Evolutionary conservation across 805 yeast species (phyloP), one percentile per base, ranked within the genome.

Genomic region (Torulaspora quercuum): DNA sequence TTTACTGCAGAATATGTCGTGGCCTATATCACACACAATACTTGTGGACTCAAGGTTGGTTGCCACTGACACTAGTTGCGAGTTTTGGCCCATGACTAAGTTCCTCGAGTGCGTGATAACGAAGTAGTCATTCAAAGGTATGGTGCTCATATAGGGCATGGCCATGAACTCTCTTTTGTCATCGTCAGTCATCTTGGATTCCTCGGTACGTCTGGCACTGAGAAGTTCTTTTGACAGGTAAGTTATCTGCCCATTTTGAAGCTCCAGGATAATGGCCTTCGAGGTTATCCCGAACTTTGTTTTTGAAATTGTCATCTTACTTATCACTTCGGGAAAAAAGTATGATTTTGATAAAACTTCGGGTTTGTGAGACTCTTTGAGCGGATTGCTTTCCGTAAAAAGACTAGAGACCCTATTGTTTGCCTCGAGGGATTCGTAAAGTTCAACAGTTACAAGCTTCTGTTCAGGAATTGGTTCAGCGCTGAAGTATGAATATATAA

Each of bases 11-110:
- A 84, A 89, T 5, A 82, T 57, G 54, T 86, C 94, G n/a, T 69
- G 60, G 12, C 82, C 85, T 29, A 77, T 63, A 23, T 73, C 68
- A 43, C 92, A 79, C 0, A 84, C 73, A 12, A 85, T 69, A 11
- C 82, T 69, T 0, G 97, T 88, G 2, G 95, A 84, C 61, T 90
- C 97, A 34, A 88, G 65, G 25, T 75, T 70, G 0, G 97, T 83
- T 2, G 83, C 69, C 3, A 67, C 53, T 0, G 82, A 67, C 3
- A 69, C 49, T 6, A 80, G 46, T 2, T 54, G 46, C 3, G 67
- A 48, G 5, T 49, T 43, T 3, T 48, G 46, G 21, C 55, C 59
- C 33, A 53, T 36, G 4, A 69, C 16, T 3, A 78, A 52, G n/a
- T 59, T 57, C 44, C 80, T 66, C 13, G 62, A 55, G 47, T 80